Evolutionary conservation across 345 rosid species (phyloP).

Genomic region (Pistacia vera): DNA sequence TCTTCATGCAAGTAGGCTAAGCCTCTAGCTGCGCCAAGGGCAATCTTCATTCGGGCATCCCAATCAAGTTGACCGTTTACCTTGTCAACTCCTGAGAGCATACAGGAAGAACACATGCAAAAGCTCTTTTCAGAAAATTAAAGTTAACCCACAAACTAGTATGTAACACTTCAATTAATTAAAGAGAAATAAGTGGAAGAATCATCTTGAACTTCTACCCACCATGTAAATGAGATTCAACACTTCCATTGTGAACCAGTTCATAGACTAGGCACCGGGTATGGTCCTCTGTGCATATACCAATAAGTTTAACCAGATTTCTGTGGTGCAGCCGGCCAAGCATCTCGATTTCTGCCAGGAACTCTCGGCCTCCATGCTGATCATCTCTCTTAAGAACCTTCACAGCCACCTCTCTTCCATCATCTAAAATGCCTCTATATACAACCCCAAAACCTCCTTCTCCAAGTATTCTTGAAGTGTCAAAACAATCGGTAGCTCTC

Average conservation of each 20-base stretch:
- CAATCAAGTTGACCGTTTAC: slow-evolving; percentile 58
- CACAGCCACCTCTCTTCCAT: slow-evolving; percentile 69
- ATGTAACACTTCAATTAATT: background rate
- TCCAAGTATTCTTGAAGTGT: slow-evolving; percentile 53
- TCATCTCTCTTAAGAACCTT: slow-evolving; percentile 71
- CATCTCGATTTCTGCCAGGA: slow-evolving; percentile 84
- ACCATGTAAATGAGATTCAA: slow-evolving; percentile 78
- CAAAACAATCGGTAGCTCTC: slow-evolving; percentile 55
- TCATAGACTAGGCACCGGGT: slow-evolving; percentile 66
- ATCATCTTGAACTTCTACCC: background rate
- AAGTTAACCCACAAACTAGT: background rate
- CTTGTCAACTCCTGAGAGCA: slow-evolving; percentile 52
- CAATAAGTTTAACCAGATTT: slow-evolving; percentile 65
- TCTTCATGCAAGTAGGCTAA: slow-evolving; percentile 83
- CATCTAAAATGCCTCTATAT: slow-evolving; percentile 52
- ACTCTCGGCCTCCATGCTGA: slow-evolving; percentile 61
- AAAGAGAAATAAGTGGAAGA: slow-evolving; percentile 5
- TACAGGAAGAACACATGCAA: slow-evolving; percentile 4
- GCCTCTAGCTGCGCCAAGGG: slow-evolving; percentile 80
- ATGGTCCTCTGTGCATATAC: slow-evolving; percentile 54
- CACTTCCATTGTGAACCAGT: slow-evolving; percentile 72
- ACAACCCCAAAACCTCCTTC: slow-evolving; percentile 84
- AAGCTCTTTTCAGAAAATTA: background rate
- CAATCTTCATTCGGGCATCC: slow-evolving; percentile 75
- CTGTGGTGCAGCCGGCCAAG: slow-evolving; percentile 81